phyloP scores from a whole-genome alignment of 345 rosid species.

The Erodium maritimum region DNA sequence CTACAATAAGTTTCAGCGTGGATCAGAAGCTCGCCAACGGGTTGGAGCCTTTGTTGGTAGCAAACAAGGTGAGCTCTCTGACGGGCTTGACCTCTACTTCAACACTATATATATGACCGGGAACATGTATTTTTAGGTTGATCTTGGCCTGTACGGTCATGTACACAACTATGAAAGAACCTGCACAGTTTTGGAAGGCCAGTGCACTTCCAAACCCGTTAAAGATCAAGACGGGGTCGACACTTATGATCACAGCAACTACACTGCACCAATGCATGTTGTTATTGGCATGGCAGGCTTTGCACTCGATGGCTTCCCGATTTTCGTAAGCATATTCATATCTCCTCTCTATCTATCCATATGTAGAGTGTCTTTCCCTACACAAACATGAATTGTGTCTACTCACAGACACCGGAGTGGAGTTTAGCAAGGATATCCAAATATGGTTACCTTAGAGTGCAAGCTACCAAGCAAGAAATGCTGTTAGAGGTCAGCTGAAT shows the following conservation, averaged over 20 bases:
- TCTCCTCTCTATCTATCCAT: not conserved
- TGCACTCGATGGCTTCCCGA: slow-evolving; percentile 26
- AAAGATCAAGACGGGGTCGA: slow-evolving; percentile 33
- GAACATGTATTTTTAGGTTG: slow-evolving; percentile 30
- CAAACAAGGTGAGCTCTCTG: slow-evolving; percentile 28
- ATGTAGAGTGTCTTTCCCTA: not conserved
- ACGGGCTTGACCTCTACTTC: not conserved
- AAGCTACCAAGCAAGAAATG: slow-evolving; percentile 31
- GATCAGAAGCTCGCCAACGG: slow-evolving; percentile 13
- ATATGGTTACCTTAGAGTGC: slow-evolving; percentile 38
- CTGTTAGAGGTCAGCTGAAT: slow-evolving; percentile 31
- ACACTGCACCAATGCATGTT: slow-evolving; percentile 47
- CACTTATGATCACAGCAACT: slow-evolving; percentile 43
- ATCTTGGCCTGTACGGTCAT: slow-evolving; percentile 49
- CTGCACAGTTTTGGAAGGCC: slow-evolving; percentile 29
- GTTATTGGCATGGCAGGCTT: slow-evolving; percentile 69
- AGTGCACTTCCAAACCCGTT: slow-evolving; percentile 39
- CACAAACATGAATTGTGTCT: not conserved
- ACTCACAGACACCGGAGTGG: slow-evolving; percentile 26
- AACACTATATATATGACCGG: not conserved
- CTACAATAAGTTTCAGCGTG: slow-evolving; percentile 10
- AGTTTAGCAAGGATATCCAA: slow-evolving; percentile 38
- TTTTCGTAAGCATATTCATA: slow-evolving; percentile 16
- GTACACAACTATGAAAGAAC: slow-evolving; percentile 68
- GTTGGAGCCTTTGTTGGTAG: slow-evolving; percentile 38